These are phyloP conservation scores for Hortaea sp. DNA, from an alignment of 2,329 filamentous ascomycete genomes.

Conservation along the genomic window DNA sequence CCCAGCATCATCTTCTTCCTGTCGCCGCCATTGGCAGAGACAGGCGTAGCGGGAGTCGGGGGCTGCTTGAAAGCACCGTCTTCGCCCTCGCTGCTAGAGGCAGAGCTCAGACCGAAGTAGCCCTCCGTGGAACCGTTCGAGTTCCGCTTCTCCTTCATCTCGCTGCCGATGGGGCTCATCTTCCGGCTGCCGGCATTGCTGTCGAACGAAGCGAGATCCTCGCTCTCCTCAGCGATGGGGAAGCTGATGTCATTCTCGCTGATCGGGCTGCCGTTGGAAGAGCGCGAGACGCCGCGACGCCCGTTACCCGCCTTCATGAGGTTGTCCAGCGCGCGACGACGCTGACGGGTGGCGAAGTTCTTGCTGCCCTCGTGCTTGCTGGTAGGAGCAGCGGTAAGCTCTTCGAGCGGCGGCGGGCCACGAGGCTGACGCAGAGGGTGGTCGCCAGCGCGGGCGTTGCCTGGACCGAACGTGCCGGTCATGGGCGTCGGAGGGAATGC, in stretches of 20 bases:
- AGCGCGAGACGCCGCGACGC: slow-evolving; percentile 61
- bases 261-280: slow-evolving; percentile 59
- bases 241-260: slow-evolving; percentile 68
- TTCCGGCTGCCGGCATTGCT: slow-evolving; percentile 18
- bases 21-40: slow-evolving; percentile 69
- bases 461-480: slow-evolving; percentile 82
- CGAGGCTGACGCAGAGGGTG: slow-evolving; percentile 89
- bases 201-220: slow-evolving; percentile 57
- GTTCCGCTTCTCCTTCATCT: slow-evolving; percentile 28
- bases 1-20: slow-evolving; percentile 79
- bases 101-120: slow-evolving; percentile 47
- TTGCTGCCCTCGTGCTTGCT: slow-evolving; percentile 90
- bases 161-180: slow-evolving; percentile 29
- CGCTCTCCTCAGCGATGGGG: slow-evolving; percentile 54
- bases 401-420: slow-evolving; percentile 82
- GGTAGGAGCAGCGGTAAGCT: slow-evolving; percentile 80
- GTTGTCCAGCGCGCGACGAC: slow-evolving; percentile 83
- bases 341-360: slow-evolving; percentile 90
- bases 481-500: slow-evolving; percentile 66
- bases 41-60: slow-evolving; percentile 50
- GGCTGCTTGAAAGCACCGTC: slow-evolving; percentile 26
- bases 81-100: slow-evolving; percentile 58
- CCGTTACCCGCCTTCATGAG: slow-evolving; percentile 82
- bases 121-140: slow-evolving; percentile 25
- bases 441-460: slow-evolving; percentile 85